Evolutionary conservation across 495 filamentous ascomycete species (phyloP), one percentile per base, ranked within the genome.

Genomic region (Aspergillus sparsus): DNA sequence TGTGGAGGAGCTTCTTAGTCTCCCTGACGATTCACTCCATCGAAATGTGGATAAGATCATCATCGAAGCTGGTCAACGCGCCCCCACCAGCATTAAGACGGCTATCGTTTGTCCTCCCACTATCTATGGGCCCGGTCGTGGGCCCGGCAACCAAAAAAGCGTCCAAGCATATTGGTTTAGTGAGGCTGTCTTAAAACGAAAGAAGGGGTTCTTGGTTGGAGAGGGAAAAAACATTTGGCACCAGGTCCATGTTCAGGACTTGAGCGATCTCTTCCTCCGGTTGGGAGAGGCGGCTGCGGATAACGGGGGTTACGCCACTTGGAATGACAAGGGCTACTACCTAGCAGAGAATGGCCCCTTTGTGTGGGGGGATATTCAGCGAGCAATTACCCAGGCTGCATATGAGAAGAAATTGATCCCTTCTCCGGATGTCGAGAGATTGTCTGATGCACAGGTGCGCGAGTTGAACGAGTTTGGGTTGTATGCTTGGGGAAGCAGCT

Each of bases 31-130:
- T 32, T 84, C 84, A 0, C 69, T 76, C 8, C 87, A 89, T 68
- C 80, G 84, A 11, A 77, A 84, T 59, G 83, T 86, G 7, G 85
- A 89, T 64, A 82, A 80, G 62, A 80, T 86, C 57, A 77, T 89
- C 37, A 71, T 88, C 27, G 76, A 49, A 0, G 71, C 75, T 5
- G 75, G 77, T 18, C 62, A 71, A 13, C 47, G 54, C 7, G 58
- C 80, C 51, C 73, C 79, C 6, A 72, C 77, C 39, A 79, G 70
- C 39, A 78, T 88, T 10, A 84, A 83, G 66, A 87, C 86, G 0
- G 88, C 90, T 1, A 85, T 95, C 68, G 80, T 94, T 21, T 90
- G 84, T 60, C 90, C 91, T 6, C 89, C 90, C 1, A 84, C 82
- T 6, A 94, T 95, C 68, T 93, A 93, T 68, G 91, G 90, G 7